Evolutionary conservation across 2,329 filamentous ascomycete genomes (phyloP).

Genomic region (Metarhizium rileyi): DNA sequence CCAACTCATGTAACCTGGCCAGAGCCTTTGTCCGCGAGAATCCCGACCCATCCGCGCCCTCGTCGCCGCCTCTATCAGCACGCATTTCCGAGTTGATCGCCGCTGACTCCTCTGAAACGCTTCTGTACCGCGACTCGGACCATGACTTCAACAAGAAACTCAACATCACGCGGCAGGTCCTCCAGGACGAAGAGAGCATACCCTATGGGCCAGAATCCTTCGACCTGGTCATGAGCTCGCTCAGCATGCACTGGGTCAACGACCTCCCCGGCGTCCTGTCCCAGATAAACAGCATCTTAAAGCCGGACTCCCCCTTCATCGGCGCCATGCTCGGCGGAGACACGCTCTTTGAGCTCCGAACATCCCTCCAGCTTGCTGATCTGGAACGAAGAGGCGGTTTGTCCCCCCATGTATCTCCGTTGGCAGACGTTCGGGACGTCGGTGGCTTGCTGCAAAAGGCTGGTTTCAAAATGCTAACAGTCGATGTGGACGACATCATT

Average conservation of each 20-base stretch:
- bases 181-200: constrained; percentile 64
- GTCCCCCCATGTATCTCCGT: constrained; percentile 77
- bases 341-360: constrained; percentile 85
- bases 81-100: constrained; percentile 68
- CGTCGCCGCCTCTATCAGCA: constrained; percentile 55
- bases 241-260: constrained; percentile 96
- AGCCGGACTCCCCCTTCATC: constrained; percentile 85
- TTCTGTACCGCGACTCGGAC: constrained; percentile 72
- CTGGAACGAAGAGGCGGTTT: constrained; percentile 86
- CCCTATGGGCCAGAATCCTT: constrained; percentile 71
- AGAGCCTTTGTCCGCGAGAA: constrained; percentile 65
- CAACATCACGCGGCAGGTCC: constrained; percentile 61
- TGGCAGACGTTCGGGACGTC: constrained; percentile 86
- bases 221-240: constrained; percentile 80
- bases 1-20: constrained; percentile 92
- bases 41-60: constrained; percentile 46
- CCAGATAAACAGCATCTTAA: constrained; percentile 78
- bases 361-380: constrained; percentile 86
- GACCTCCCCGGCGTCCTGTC: constrained; percentile 77
- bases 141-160: constrained; percentile 66
- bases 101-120: constrained; percentile 66
- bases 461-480: constrained; percentile 90
- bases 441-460: constrained; percentile 78
- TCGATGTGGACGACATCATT: constrained; percentile 94
- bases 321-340: constrained; percentile 96